A percentile compares a stretch with the other conserved stretches of the same genome.
Conservation (phyloP, 2,329 filamentous ascomycete species). For the Sphaerulina musiva region DNA sequence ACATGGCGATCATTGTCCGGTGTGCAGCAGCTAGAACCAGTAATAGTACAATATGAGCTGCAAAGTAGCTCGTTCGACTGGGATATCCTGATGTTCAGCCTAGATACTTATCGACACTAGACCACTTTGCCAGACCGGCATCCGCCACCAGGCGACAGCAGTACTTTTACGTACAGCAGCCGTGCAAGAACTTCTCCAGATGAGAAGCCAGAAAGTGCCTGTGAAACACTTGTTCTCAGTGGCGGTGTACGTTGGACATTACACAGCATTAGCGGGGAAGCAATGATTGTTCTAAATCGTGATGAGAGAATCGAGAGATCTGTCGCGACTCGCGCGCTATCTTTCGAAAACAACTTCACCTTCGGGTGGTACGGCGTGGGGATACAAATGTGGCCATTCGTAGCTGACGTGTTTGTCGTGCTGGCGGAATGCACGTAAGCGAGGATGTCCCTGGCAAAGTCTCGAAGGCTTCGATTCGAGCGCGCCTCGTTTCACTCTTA, state of each 20-base stretch:
- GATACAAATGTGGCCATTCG: slow-evolving; percentile 2
- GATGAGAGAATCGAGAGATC: neutral
- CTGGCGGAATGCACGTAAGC: slow-evolving; percentile 12
- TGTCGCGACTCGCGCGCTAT: neutral
- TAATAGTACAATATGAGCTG: neutral
- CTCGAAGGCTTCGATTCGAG: neutral
- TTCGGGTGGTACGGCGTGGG: slow-evolving; percentile 3
- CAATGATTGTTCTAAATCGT: slow-evolving; percentile 2
- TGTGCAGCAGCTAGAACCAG: neutral
- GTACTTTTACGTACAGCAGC: neutral
- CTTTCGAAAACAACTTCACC: neutral
- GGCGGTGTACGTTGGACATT: slow-evolving; percentile 9
- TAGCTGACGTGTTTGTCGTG: slow-evolving; percentile 15
- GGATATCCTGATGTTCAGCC: neutral
- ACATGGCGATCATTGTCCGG: neutral
- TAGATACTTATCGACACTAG: neutral
- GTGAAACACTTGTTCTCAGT: slow-evolving; percentile 1
- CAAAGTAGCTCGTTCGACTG: neutral
- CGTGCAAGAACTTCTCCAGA: neutral
- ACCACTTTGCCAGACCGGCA: neutral
- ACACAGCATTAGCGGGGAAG: slow-evolving; percentile 14
- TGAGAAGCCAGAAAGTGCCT: neutral
- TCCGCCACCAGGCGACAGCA: neutral
- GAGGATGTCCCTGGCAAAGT: slow-evolving; percentile 13
- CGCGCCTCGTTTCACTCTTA: slow-evolving; percentile 4